Evolutionary conservation across 306 rosid genomes (phyloP).

Genomic region (Cicer cuneatum): DNA sequence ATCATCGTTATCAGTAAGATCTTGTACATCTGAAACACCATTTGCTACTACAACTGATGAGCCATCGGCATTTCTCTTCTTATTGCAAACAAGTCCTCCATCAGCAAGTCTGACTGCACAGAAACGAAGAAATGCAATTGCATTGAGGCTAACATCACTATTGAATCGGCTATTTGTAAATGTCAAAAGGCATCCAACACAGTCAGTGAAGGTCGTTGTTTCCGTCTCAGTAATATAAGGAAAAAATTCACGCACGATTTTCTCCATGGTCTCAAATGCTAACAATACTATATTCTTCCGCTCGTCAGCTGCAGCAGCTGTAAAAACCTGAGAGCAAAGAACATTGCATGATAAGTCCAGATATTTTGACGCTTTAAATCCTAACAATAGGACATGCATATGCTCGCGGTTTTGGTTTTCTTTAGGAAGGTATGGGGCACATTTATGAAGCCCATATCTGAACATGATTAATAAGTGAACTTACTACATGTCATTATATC

Average conservation of each 20-base stretch:
- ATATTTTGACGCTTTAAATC: slow-evolving; percentile 31
- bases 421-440: slow-evolving; percentile 10
- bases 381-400: slow-evolving; percentile 28
- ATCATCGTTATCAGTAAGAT: slow-evolving; percentile 73
- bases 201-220: slow-evolving; percentile 89
- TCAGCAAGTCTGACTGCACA: slow-evolving; percentile 99
- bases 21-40: slow-evolving; percentile 52
- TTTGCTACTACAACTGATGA: slow-evolving; percentile 51
- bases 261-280: slow-evolving; percentile 99
- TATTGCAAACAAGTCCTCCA: slow-evolving; percentile 88
- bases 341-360: slow-evolving; percentile 46
- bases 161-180: slow-evolving; percentile 96
- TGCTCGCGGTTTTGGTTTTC: slow-evolving; percentile 26
- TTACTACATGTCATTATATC: slow-evolving; percentile 25
- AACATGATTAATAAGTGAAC: slow-evolving; percentile 26
- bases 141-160: slow-evolving; percentile 99
- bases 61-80: slow-evolving; percentile 58
- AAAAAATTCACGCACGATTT: slow-evolving; percentile 94
- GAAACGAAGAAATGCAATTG: slow-evolving; percentile 97
- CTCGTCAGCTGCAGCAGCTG: slow-evolving; percentile 96
- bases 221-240: slow-evolving; percentile 99
- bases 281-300: slow-evolving; percentile 86
- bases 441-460: slow-evolving; percentile 19
- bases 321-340: slow-evolving; percentile 79
- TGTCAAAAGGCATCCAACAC: slow-evolving; percentile 93